phyloP scores from a whole-genome alignment of 148 eudicot species.

The Diospyros lotus region DNA sequence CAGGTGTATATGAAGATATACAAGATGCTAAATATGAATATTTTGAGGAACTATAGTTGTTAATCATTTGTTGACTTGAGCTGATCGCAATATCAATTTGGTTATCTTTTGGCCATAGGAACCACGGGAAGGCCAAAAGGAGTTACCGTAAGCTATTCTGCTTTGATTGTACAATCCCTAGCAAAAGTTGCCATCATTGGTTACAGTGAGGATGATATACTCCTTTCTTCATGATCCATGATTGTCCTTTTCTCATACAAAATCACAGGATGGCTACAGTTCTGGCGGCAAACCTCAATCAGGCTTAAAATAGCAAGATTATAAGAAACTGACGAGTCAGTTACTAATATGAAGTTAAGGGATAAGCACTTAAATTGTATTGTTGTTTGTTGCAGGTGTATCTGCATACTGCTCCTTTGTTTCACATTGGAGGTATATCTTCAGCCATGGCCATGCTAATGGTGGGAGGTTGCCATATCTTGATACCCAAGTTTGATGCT shows the following conservation, averaged over 20 bases:
- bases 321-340: no score
- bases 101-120: constrained; percentile 32
- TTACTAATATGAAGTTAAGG: neutral
- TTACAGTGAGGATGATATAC: constrained; percentile 68
- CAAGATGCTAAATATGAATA: neutral
- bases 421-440: constrained; percentile 96
- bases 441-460: constrained; percentile 84
- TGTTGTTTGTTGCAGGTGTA: constrained; percentile 47
- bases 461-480: constrained; percentile 89
- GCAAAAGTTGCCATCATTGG: constrained; percentile 79
- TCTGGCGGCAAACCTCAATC: neutral
- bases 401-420: constrained; percentile 86
- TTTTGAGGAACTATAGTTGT: neutral
- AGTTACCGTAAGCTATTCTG: constrained; percentile 67
- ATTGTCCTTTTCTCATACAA: neutral
- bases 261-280: neutral
- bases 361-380: neutral
- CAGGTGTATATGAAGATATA: constrained; percentile 40
- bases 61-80: neutral
- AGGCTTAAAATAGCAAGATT: no score
- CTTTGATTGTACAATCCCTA: constrained; percentile 77
- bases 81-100: no score
- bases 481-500: constrained; percentile 83
- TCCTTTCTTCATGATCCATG: constrained; percentile 7
- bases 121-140: constrained; percentile 95